A percentile compares a stretch with the other conserved stretches of the same genome.
phyloP scores from a whole-genome alignment of 495 filamentous ascomycete species.

The Podospora comata region DNA sequence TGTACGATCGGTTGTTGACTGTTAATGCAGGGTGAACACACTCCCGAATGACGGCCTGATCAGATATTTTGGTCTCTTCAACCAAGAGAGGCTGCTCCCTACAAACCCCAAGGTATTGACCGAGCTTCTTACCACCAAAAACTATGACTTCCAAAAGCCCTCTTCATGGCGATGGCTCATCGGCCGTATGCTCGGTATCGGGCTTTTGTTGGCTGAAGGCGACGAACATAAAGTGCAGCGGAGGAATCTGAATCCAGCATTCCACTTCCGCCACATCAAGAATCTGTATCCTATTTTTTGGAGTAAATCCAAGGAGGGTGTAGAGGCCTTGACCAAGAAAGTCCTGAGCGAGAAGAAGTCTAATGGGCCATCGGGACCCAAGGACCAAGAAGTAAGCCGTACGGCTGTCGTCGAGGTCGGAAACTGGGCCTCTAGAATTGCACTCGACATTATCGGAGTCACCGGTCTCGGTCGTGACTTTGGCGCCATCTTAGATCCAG shows the following conservation, averaged over 20 bases:
- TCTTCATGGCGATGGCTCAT: constrained; percentile 51
- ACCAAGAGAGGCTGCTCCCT: constrained; percentile 66
- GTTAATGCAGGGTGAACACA: constrained; percentile 52
- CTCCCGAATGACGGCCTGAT: constrained; percentile 89
- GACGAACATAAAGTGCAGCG: constrained; percentile 81
- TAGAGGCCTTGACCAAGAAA: constrained; percentile 45
- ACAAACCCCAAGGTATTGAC: constrained; percentile 63
- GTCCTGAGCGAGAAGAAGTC: constrained; percentile 16
- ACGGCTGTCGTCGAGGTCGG: constrained; percentile 61
- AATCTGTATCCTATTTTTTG: constrained; percentile 84
- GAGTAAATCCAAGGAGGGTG: constrained; percentile 56
- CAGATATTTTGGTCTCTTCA: constrained; percentile 65
- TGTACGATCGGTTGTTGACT: neutral
- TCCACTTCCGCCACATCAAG: constrained; percentile 81
- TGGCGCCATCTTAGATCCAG: constrained; percentile 59
- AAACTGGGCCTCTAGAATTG: constrained; percentile 66
- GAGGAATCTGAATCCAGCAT: constrained; percentile 78
- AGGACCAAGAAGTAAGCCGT: constrained; percentile 32
- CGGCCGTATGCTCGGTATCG: constrained; percentile 66
- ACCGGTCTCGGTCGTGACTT: constrained; percentile 83
- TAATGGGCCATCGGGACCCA: constrained; percentile 30
- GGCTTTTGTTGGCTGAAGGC: constrained; percentile 79
- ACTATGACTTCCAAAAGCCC: constrained; percentile 81
- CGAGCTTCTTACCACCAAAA: constrained; percentile 65
- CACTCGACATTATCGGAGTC: constrained; percentile 83